Evolutionary conservation across 2,329 filamentous ascomycete genomes (phyloP).

Genomic region (Penicillium sp.): DNA sequence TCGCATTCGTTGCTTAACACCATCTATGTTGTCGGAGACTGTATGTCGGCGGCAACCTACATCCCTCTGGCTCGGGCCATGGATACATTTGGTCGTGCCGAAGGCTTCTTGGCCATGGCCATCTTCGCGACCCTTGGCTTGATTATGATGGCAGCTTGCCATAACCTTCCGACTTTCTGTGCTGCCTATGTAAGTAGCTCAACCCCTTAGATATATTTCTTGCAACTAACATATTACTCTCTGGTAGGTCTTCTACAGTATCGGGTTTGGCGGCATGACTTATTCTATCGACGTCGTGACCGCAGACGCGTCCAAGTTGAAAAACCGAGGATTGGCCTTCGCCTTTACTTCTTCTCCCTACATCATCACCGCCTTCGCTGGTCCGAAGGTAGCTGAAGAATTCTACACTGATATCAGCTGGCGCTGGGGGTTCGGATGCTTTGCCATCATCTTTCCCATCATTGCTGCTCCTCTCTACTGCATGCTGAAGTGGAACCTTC

Average conservation of each 20-base stretch:
- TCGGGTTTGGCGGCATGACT: constrained; percentile 60
- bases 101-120: constrained; percentile 59
- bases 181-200: constrained; percentile 46
- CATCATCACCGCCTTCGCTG: constrained; percentile 65
- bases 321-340: constrained; percentile 64
- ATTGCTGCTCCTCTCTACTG: constrained; percentile 60
- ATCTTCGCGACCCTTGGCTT: constrained; percentile 53
- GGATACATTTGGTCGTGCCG: constrained; percentile 65
- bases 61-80: constrained; percentile 67
- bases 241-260: constrained; percentile 45
- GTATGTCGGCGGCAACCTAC: constrained; percentile 58
- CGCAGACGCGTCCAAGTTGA: constrained; percentile 64
- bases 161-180: constrained; percentile 64
- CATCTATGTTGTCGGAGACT: constrained; percentile 47
- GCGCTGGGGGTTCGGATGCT: constrained; percentile 67
- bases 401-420: constrained; percentile 58
- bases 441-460: constrained; percentile 64
- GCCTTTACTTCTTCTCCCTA: constrained; percentile 66
- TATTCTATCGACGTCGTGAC: constrained; percentile 64
- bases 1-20: constrained; percentile 16
- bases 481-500: constrained; percentile 60
- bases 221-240: background rate
- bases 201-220: background rate
- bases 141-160: constrained; percentile 65
- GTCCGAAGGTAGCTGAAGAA: constrained; percentile 57